Evolutionary conservation across 257 asterid genomes (phyloP), one percentile per base, ranked within the genome.

Genomic region (Solanum neorickii): DNA sequence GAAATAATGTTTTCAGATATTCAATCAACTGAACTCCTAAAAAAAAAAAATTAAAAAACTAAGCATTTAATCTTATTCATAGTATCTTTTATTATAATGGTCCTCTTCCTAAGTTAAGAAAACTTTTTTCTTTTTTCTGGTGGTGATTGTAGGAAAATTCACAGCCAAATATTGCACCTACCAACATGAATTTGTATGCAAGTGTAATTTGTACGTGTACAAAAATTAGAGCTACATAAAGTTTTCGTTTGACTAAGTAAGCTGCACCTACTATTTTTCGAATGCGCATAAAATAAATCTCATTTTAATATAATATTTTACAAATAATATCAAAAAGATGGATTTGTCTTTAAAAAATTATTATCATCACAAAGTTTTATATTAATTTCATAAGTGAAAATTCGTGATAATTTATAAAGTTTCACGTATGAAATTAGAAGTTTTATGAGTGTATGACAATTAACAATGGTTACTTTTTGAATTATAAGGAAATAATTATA

Each of bases 121-220:
- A 72, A 37, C 3, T 35, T 35, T 5, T 2, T 41, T 27, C 27
- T 27, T 80, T 33, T 47, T 46, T 18, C 5, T 56, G 25, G 49
- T 77, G 73, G 85, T 33, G 88, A 87, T 87, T 12, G 87, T 44
- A 87, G 86, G 86, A 42, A 20, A 77, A 87, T 76, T 46, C 76
- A 29, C 62, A 76, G 52, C 89, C 91, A 84, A 69, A 77, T 77
- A 18, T 52, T 25, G 33, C 84, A 89, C 88, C 89, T 84, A 89
- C 87, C 66, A 27, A 75, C 70, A 62, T 20, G 44, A 70, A 39
- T 29, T 23, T 39, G 33, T 25, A 21, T 39, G 52, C 52, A 3
- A 21, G 20, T 37, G 52, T 37, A 68, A 27, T 12, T 12, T 68
- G 39, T 29, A 74, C 16, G 31, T 39, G 20, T 37, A 39, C 18